Conservation (phyloP, 73 alveolate species). For the Paramecium tetraurelia region DNA sequence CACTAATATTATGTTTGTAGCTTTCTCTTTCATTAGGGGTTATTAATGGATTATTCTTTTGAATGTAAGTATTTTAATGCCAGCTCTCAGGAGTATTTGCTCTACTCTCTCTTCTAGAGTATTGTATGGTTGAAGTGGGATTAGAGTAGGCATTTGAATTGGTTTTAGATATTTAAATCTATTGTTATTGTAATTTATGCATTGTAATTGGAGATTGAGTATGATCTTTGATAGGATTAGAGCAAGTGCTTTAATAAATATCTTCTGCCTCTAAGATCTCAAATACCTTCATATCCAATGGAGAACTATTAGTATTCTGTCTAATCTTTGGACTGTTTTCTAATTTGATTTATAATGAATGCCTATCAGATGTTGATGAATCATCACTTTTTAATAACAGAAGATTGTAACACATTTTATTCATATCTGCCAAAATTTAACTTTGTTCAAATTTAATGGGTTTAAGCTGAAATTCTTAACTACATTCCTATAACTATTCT, state of each 20-base stretch:
- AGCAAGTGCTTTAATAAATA: not conserved
- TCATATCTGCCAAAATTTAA: slow-evolving; percentile 12
- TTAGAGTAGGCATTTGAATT: not conserved
- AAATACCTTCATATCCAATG: slow-evolving; percentile 1
- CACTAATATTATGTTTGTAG: not conserved
- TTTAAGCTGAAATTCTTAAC: not conserved
- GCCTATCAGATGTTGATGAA: not conserved
- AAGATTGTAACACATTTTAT: slow-evolving; percentile 37
- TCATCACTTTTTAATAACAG: not conserved
- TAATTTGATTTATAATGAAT: not conserved
- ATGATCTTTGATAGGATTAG: slow-evolving; percentile 2
- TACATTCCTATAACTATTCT: not conserved
- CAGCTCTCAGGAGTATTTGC: slow-evolving; percentile 40
- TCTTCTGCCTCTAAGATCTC: slow-evolving; percentile 33
- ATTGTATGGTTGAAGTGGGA: not conserved
- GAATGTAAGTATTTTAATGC: not conserved
- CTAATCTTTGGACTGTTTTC: not conserved
- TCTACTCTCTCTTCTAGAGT: slow-evolving; percentile 37
- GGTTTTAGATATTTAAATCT: not conserved
- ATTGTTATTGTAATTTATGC: not conserved
- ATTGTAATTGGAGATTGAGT: not conserved
- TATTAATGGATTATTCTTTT: not conserved
- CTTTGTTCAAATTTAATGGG: not conserved
- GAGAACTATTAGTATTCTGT: not conserved
- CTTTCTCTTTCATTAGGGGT: slow-evolving; percentile 16